These are phyloP conservation scores for Penicillium lividum DNA, from an alignment of 495 filamentous ascomycete species.

Conservation along the genomic window DNA sequence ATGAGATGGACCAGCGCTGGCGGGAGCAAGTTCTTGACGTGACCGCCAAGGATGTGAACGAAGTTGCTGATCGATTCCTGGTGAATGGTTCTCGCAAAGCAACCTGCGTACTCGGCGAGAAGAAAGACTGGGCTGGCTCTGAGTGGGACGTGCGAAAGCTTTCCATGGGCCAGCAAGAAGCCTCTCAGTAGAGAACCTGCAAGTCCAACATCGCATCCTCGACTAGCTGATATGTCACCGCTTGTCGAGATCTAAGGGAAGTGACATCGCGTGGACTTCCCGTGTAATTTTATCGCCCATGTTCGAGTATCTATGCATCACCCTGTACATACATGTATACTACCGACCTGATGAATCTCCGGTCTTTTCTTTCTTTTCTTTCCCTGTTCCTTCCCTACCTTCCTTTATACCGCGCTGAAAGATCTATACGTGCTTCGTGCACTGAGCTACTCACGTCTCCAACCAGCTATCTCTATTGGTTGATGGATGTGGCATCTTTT, in stretches of 20 bases:
- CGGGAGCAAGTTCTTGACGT: constrained; percentile 89
- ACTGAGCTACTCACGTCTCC: constrained; percentile 42
- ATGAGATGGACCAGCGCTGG: constrained; percentile 85
- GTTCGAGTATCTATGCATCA: constrained; percentile 12
- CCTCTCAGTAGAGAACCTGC: not conserved
- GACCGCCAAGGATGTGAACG: constrained; percentile 73
- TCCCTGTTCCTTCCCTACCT: constrained; percentile 1
- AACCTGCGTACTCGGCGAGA: constrained; percentile 77
- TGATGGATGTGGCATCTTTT: constrained; percentile 28
- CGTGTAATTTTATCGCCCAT: constrained; percentile 26
- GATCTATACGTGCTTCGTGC: constrained; percentile 44
- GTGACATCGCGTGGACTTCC: not conserved
- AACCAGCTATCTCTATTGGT: constrained; percentile 29
- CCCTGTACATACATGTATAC: constrained; percentile 33
- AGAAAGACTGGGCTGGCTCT: constrained; percentile 68
- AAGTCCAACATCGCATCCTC: not conserved
- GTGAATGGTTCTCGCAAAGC: constrained; percentile 62
- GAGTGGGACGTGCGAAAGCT: constrained; percentile 49
- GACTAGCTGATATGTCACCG: not conserved
- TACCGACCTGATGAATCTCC: constrained; percentile 16
- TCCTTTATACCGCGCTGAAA: constrained; percentile 16
- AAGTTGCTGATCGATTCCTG: constrained; percentile 79
- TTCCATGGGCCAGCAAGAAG: constrained; percentile 34
- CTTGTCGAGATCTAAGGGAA: constrained; percentile 3
- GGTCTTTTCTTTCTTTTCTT: constrained; percentile 11